Percentiles rank a stretch among this genome's conserved stretches.
Evolutionary conservation across 129 eudicot species (phyloP).

Genomic region (Pittosporum tobira): DNA sequence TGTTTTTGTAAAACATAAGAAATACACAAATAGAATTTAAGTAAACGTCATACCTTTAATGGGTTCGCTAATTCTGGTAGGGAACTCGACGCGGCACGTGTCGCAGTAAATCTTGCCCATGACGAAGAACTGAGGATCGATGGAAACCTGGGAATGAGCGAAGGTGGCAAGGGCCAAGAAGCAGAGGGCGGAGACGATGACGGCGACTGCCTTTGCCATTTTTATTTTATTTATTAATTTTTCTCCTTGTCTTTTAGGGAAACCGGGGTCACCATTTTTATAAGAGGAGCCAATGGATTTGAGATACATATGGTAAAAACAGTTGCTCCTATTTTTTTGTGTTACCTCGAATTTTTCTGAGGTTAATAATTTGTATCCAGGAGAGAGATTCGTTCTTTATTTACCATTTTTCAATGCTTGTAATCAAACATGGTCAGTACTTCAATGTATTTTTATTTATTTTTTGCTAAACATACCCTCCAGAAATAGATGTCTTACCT

Average conservation of each 20-base stretch:
- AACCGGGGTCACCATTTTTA: not conserved
- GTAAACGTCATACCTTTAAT: no score
- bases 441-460: no score
- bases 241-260: constrained; percentile 1
- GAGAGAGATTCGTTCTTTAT: no score
- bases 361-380: no score
- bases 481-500: no score
- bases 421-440: no score
- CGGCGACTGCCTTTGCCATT: constrained; percentile 28
- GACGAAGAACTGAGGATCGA: not conserved
- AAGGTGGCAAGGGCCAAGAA: constrained; percentile 23
- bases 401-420: no score
- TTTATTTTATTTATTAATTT: no score
- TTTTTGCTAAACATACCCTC: no score
- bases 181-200: constrained; percentile 21
- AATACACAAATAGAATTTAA: no score
- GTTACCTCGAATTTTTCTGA: no score
- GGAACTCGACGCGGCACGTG: constrained; percentile 29
- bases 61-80: constrained; percentile 17
- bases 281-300: not conserved
- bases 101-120: constrained; percentile 28
- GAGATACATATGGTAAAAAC: not conserved
- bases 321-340: not conserved
- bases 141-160: constrained; percentile 13
- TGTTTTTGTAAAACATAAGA: no score